Conservation (phyloP, 805 yeast species). For the Saccharomycopsis fibuligera region DNA sequence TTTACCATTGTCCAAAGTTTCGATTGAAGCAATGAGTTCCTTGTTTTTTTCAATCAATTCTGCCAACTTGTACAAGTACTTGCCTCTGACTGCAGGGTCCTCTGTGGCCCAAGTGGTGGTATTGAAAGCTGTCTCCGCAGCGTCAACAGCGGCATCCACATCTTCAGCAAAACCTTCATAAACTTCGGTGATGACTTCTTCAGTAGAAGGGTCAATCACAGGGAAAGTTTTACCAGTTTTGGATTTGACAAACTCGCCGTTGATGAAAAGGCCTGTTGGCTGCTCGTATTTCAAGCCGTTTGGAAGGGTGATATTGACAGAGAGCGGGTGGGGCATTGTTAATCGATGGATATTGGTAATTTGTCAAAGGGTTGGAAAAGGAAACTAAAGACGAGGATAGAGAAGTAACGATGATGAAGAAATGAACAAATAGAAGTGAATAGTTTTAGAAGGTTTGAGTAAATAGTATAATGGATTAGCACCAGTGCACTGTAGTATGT, state of each 20-base stretch:
- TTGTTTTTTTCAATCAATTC: conserved; percentile 66
- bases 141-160: conserved; percentile 77
- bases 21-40: conserved; percentile 71
- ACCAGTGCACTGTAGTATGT: no score
- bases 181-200: conserved; percentile 59
- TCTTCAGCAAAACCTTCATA: conserved; percentile 75
- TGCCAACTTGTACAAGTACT: conserved; percentile 62
- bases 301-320: conserved; percentile 50
- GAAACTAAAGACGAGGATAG: neutral
- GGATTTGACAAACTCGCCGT: conserved; percentile 66
- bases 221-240: conserved; percentile 53
- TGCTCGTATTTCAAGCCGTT: conserved; percentile 69
- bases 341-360: neutral
- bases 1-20: conserved; percentile 87
- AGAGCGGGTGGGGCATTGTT: conserved; percentile 27
- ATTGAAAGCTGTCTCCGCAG: conserved; percentile 75
- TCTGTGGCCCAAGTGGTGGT: conserved; percentile 54
- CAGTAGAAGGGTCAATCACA: conserved; percentile 67
- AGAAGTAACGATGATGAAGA: no score
- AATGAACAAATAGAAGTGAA: no score
- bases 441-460: no score
- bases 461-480: no score
- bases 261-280: conserved; percentile 79
- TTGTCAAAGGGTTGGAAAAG: neutral
- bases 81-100: conserved; percentile 62